Evolutionary conservation across 495 filamentous ascomycete species (phyloP).

Genomic region (Sporormia fimetaria): DNA sequence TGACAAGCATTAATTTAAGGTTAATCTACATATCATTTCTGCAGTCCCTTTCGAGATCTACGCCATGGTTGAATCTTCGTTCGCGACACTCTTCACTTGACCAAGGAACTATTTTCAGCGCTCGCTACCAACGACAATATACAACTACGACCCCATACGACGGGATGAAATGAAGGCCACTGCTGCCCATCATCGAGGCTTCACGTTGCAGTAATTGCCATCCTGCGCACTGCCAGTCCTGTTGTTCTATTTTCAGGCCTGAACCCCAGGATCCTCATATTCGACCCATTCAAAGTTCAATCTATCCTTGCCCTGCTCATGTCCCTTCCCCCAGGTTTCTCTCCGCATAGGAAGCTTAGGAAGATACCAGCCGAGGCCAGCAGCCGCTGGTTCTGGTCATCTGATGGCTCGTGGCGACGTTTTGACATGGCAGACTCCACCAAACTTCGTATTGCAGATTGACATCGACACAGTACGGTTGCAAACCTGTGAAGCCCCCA

Average conservation of each 20-base stretch:
- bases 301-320: constrained; percentile 16
- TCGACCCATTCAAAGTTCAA: constrained; percentile 15
- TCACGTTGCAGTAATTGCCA: constrained; percentile 9
- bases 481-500: no score
- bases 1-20: constrained; percentile 29
- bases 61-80: constrained; percentile 16
- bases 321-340: neutral
- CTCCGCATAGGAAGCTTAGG: constrained; percentile 3
- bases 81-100: constrained; percentile 7
- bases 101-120: constrained; percentile 22
- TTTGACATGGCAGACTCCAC: neutral
- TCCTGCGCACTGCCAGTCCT: constrained; percentile 2
- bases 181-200: constrained; percentile 2
- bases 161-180: constrained; percentile 15
- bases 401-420: constrained; percentile 3
- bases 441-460: constrained; percentile 18
- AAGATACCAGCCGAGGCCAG: constrained; percentile 6
- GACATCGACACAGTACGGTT: no score
- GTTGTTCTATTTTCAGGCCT: constrained; percentile 25
- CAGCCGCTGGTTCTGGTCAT: constrained; percentile 7
- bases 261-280: constrained; percentile 19
- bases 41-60: constrained; percentile 24
- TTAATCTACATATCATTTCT: constrained; percentile 28
- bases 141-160: constrained; percentile 20
- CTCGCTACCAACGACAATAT: constrained; percentile 21